Base-by-base conservation (phyloP, 495 filamentous ascomycete genomes). In the Aeminium ludgeri region DNA sequence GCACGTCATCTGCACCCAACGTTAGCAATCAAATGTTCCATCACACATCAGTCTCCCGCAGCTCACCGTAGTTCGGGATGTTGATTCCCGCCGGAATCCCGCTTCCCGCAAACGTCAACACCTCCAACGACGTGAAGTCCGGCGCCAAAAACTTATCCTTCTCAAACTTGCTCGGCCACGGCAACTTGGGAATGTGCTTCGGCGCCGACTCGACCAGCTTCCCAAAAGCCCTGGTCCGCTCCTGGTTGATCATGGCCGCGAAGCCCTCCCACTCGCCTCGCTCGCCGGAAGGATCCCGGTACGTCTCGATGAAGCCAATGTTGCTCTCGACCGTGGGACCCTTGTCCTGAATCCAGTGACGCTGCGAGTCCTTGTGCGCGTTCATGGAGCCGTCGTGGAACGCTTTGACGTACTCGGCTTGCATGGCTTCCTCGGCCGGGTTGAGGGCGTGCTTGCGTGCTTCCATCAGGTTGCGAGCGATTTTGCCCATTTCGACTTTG, bases 281-380 rank as follows among this genome's bases (percentile, higher is more conserved):
- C 10, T 93, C 74, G 34, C 89, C 87, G 40, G 84, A 80, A 1
- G 89, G 89, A 56, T 97, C 89, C 37, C 89, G 73, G 55, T 96
- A 97, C 0, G 86, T 93, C 62, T 97, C 89, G 30, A 97, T 79
- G 53, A 96, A 97, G 1, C 89, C 89, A 41, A 96, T 73, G 57
- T 96, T 87, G 13, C 70, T 80, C 59, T 96, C 89, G 13, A 97
- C 75, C 58, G 72, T 76, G 6, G 89, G 89, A 12, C 83, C 79
- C 44, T 86, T 82, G 48, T 97, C 86, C 38, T 80, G 74, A 33
- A 97, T 86, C 89, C 89, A 97, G 48, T 75, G 74, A 36, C 85
- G 68, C 57, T 97, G 89, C 48, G 74, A 77, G 51, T 92, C 80
- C 64, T 91, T 93, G 68, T 86, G 92, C 20, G 82, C 80, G 37